Percentiles rank a stretch among this genome's conserved stretches.
Evolutionary conservation across 371 early-diverging fungal species (phyloP).

Genomic region (Blastocladiella emersonii): DNA sequence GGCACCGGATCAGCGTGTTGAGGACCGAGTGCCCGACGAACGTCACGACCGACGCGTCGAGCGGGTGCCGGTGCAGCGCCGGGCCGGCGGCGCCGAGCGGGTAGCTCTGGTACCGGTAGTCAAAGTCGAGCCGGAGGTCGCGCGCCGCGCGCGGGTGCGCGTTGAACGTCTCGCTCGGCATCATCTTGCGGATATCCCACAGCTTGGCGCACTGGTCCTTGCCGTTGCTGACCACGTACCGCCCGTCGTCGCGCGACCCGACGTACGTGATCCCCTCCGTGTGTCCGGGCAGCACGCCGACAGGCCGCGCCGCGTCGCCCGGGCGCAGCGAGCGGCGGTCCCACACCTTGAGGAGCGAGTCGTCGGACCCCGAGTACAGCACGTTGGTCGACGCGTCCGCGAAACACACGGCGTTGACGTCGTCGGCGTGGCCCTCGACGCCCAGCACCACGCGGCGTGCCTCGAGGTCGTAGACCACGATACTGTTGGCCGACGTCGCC

Average conservation of each 20-base stretch:
- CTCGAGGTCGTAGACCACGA: slow-evolving; percentile 42
- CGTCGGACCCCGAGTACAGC: slow-evolving; percentile 46
- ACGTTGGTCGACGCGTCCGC: slow-evolving; percentile 43
- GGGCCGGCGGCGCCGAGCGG: slow-evolving; percentile 8
- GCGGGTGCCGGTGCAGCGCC: slow-evolving; percentile 19
- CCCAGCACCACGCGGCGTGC: slow-evolving; percentile 23
- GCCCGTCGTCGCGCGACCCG: slow-evolving; percentile 46
- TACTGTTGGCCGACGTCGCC: slow-evolving; percentile 22
- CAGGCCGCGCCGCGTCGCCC: slow-evolving; percentile 12
- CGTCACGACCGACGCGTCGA: slow-evolving; percentile 37
- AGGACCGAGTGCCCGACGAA: slow-evolving; percentile 41
- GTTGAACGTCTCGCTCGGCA: background rate
- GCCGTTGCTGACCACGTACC: slow-evolving; percentile 29
- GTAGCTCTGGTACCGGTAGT: slow-evolving; percentile 20
- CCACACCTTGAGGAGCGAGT: slow-evolving; percentile 40
- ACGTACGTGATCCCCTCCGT: slow-evolving; percentile 52
- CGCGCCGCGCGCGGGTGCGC: background rate
- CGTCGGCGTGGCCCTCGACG: slow-evolving; percentile 27
- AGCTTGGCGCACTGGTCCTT: slow-evolving; percentile 44
- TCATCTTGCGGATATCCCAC: slow-evolving; percentile 41
- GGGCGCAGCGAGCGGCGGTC: slow-evolving; percentile 8
- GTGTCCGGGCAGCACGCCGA: slow-evolving; percentile 48
- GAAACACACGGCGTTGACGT: slow-evolving; percentile 46
- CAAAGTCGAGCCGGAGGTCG: slow-evolving; percentile 11
- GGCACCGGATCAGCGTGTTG: slow-evolving; percentile 48